phyloP scores from a whole-genome alignment of 1,284 basidiomycete genomes.

The Chiua sp. region DNA sequence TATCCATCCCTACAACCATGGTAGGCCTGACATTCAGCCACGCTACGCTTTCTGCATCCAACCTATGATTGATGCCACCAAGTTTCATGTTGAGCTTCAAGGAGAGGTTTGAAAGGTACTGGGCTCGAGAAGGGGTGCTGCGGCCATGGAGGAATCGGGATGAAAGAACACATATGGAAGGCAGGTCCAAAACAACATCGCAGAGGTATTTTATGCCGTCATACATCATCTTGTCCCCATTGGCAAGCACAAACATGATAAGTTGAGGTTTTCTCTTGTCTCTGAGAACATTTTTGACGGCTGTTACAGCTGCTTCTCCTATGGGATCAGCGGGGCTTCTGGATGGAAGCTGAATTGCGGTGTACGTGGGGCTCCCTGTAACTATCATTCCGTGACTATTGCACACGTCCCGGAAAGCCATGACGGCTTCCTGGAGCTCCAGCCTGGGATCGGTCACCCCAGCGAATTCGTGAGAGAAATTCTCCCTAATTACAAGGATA shows the following conservation, averaged over 20 bases:
- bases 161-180: slow-evolving; percentile 71
- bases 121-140: slow-evolving; percentile 54
- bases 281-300: slow-evolving; percentile 23
- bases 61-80: slow-evolving; percentile 71
- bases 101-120: slow-evolving; percentile 78
- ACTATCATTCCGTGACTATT: slow-evolving; percentile 60
- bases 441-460: slow-evolving; percentile 56
- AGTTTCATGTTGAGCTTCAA: slow-evolving; percentile 83
- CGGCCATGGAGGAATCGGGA: slow-evolving; percentile 58
- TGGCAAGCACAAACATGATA: slow-evolving; percentile 64
- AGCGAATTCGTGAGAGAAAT: slow-evolving; percentile 54
- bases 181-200: slow-evolving; percentile 66
- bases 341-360: slow-evolving; percentile 14
- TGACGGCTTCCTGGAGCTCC: slow-evolving; percentile 47
- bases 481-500: slow-evolving; percentile 65
- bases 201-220: slow-evolving; percentile 71
- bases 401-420: slow-evolving; percentile 64
- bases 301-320: slow-evolving; percentile 8
- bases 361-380: slow-evolving; percentile 7
- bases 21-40: too few species aligned
- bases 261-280: slow-evolving; percentile 44
- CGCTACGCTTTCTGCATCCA: slow-evolving; percentile 51
- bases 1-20: too few species aligned
- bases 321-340: slow-evolving; percentile 11
- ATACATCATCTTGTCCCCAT: slow-evolving; percentile 70